A percentile compares a stretch with the other conserved stretches of the same genome.
Evolutionary conservation across 2,329 filamentous ascomycete genomes (phyloP).

Genomic region (Colletotrichum aenigma): DNA sequence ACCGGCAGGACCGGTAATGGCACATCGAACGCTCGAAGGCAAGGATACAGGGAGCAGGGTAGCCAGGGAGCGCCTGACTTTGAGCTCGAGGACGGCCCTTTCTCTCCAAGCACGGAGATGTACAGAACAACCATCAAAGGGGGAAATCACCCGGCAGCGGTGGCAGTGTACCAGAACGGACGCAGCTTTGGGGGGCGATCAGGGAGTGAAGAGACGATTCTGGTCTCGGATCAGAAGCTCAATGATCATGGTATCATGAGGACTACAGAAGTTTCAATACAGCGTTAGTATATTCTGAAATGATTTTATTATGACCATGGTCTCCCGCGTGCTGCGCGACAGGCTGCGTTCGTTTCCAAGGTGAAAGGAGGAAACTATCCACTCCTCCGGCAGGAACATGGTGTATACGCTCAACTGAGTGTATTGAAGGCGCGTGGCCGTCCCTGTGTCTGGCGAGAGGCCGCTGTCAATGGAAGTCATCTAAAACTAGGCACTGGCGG

Average conservation of each 20-base stretch:
- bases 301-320: background rate
- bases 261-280: constrained; percentile 5
- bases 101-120: background rate
- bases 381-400: background rate
- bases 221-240: background rate
- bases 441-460: background rate
- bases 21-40: background rate
- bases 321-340: background rate
- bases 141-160: background rate
- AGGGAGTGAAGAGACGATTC: constrained; percentile 8
- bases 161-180: background rate
- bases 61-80: constrained; percentile 5
- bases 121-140: background rate
- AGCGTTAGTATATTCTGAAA: background rate
- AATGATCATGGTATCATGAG: constrained; percentile 7
- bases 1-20: background rate
- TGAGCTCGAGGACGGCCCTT: background rate
- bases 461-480: background rate
- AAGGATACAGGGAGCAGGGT: constrained; percentile 6
- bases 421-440: background rate
- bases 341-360: rapidly evolving
- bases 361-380: background rate
- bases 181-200: background rate
- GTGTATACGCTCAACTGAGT: background rate
- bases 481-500: background rate